These are phyloP conservation scores for Starmerella geochares DNA, from an alignment of 805 yeast genomes.

Conservation along the genomic window DNA sequence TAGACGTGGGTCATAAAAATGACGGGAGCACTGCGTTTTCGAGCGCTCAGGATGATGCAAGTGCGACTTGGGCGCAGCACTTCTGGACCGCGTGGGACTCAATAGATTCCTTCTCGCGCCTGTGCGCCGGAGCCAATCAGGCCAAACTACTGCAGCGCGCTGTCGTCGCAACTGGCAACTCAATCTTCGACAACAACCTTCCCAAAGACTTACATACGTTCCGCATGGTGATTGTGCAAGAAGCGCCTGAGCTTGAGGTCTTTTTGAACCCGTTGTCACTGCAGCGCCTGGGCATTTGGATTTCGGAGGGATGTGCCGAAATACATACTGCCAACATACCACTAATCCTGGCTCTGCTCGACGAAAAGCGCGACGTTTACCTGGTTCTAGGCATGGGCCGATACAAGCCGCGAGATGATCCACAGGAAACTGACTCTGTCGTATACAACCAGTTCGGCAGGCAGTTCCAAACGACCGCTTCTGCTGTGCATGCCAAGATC, in stretches of 20 bases:
- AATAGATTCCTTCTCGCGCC: conserved; percentile 41
- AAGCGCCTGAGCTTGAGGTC: conserved; percentile 69
- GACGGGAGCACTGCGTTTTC: neutral
- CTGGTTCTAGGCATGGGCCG: conserved; percentile 86
- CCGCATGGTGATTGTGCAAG: conserved; percentile 77
- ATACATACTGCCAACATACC: conserved; percentile 59
- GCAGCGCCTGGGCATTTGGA: conserved; percentile 79
- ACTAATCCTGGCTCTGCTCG: conserved; percentile 73
- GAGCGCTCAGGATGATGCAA: neutral
- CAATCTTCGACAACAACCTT: conserved; percentile 72
- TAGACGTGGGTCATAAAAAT: neutral
- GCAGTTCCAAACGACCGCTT: conserved; percentile 83
- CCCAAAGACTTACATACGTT: conserved; percentile 71
- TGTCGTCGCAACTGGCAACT: conserved; percentile 78
- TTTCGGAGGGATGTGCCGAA: conserved; percentile 80
- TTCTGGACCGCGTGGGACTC: conserved; percentile 65
- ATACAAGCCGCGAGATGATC: conserved; percentile 46
- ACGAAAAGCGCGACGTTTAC: conserved; percentile 62
- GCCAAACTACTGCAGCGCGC: conserved; percentile 79
- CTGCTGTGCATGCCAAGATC: conserved; percentile 73
- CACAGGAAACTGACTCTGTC: conserved; percentile 20
- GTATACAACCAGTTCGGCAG: conserved; percentile 65
- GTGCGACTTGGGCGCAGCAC: conserved; percentile 60
- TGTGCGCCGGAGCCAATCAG: conserved; percentile 61
- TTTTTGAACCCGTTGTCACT: conserved; percentile 82